Evolutionary conservation across 176 grass and related monocot species (phyloP), one percentile per base, ranked within the genome.

Genomic region (Musa beccarii): DNA sequence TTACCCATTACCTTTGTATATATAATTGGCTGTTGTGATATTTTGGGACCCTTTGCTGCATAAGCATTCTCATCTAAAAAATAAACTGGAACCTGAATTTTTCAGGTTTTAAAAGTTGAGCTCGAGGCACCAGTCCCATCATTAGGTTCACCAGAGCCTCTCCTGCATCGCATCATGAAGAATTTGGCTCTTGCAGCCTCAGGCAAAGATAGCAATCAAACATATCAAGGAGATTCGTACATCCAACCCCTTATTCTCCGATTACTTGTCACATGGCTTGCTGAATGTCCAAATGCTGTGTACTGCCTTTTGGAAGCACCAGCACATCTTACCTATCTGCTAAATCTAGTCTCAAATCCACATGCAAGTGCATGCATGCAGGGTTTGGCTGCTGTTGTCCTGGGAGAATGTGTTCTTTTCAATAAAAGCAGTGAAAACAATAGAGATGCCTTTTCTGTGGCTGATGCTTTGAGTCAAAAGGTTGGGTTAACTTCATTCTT

Each of bases 381-480:
- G 81, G 95, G 95, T 85, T 85, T 98, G 73, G 89, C 95, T 85
- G 95, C 95, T 71, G 68, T 87, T 86, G 75, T 98, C 77, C 80
- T 99, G 74, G 91, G 96, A 64, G 84, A 86, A 78, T 99, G 96
- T 53, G 79, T 95, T 65, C 77, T 99, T 57, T 92, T 89, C 63
- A 99, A 94, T 61, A 88, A 84, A 81, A 87, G 80, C 74, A 80
- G 55, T 68, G 88, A 89, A 84, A 99, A 84, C 72, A 79, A 81
- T 6, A 92, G 59, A 76, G 96, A 95, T 77, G 84, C 88, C 59
- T 95, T 95, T 83, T 80, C 89, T 81, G 82, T 95, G 73, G 86
- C 79, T 54, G 96, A 99, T 89, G 79, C 88, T 80, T 86, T 99
- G 80, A 95, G 91, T 77, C 86, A 95, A 80, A 99, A 92, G 69